Evolutionary conservation across 2,329 filamentous ascomycete genomes (phyloP).

Genomic region (Pseudogymnoascus sp.): DNA sequence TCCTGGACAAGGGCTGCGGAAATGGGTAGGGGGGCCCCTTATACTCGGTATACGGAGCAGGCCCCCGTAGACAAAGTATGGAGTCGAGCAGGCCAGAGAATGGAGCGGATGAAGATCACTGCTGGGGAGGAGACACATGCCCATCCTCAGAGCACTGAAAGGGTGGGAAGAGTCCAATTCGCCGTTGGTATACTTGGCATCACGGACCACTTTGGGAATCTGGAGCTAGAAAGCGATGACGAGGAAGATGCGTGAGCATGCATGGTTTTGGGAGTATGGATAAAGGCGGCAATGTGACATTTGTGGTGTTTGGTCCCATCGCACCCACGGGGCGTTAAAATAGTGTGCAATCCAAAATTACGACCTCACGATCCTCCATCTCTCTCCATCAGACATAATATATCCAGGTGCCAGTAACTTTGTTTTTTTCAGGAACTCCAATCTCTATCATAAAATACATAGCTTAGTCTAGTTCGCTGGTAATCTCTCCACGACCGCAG

Average conservation of each 20-base stretch:
- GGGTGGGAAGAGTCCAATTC: conserved; percentile 60
- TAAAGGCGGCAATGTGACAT: neutral
- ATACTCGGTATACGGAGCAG: conserved; percentile 44
- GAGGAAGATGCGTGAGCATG: neutral
- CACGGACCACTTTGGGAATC: conserved; percentile 64
- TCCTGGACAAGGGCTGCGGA: conserved; percentile 71
- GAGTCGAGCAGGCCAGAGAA: conserved; percentile 41
- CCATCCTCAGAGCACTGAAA: conserved; percentile 36
- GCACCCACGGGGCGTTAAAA: neutral
- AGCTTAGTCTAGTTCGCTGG: conserved; percentile 48
- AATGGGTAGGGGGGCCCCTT: conserved; percentile 69
- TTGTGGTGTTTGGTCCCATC: neutral
- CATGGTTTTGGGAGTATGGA: neutral
- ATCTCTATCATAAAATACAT: conserved; percentile 9
- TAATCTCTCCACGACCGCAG: conserved; percentile 77
- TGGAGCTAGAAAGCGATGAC: conserved; percentile 45
- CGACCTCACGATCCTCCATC: neutral
- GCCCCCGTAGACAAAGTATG: conserved; percentile 34
- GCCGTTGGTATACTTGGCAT: conserved; percentile 71
- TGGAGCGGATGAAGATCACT: conserved; percentile 41
- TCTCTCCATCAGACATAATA: neutral
- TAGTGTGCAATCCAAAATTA: neutral
- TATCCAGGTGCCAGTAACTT: neutral
- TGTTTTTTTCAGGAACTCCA: neutral
- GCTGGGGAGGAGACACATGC: conserved; percentile 31